Conservation (phyloP, 1,284 basidiomycete species). For the Vanrija sp. region DNA sequence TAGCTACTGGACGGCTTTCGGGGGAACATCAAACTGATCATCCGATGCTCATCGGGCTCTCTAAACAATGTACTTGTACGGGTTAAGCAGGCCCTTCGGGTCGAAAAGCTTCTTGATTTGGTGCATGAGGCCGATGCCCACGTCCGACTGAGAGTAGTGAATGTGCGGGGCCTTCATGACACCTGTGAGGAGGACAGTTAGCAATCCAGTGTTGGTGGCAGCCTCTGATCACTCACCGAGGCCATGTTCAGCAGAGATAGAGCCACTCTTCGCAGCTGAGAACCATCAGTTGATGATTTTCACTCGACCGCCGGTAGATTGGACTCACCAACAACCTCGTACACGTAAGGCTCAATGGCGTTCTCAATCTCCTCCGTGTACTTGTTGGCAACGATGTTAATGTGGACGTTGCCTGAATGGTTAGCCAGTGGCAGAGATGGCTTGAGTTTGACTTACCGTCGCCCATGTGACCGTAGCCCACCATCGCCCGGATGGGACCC, state of each 20-base stretch:
- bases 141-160: constrained; percentile 76
- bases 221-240: constrained; percentile 49
- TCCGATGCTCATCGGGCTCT: neutral
- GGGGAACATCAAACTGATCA: no score
- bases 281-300: neutral
- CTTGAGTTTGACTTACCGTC: constrained; percentile 64
- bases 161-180: constrained; percentile 92
- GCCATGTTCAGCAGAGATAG: constrained; percentile 95
- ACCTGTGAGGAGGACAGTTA: constrained; percentile 40
- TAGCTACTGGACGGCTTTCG: no score
- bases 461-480: constrained; percentile 95
- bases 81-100: constrained; percentile 78
- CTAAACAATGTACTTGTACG: constrained; percentile 42
- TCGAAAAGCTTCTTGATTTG: constrained; percentile 89
- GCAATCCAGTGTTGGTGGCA: neutral
- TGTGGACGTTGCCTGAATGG: constrained; percentile 81
- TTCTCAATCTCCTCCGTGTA: constrained; percentile 81
- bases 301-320: no score
- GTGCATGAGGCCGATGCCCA: constrained; percentile 84
- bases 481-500: constrained; percentile 68
- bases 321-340: constrained; percentile 69
- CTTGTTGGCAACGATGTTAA: constrained; percentile 84
- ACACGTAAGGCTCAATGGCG: constrained; percentile 91
- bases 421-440: neutral
- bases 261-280: constrained; percentile 61